Conservation (phyloP, 768 basidiomycete species). For the Leccinellum albellum region DNA sequence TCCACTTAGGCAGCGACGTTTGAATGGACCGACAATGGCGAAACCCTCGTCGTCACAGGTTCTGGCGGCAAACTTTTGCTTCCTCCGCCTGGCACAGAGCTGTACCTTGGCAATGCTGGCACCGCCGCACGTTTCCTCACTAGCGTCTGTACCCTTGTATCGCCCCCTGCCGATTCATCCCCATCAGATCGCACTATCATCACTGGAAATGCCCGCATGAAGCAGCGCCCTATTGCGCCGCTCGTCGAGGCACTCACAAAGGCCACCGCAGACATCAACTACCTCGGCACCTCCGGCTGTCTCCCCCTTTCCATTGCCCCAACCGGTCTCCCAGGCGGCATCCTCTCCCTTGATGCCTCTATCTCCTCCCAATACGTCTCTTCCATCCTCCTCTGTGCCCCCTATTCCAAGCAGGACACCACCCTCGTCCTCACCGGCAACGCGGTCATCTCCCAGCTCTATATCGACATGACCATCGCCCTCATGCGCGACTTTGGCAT, state of each 20-base stretch:
- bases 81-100: conserved; percentile 75
- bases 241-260: conserved; percentile 83
- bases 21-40: conserved; percentile 93
- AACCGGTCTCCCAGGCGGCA: conserved; percentile 76
- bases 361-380: conserved; percentile 99
- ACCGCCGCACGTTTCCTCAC: conserved; percentile 98
- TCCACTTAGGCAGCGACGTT: conserved; percentile 77
- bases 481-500: conserved; percentile 97
- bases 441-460: conserved; percentile 96
- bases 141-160: conserved; percentile 89
- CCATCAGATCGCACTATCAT: conserved; percentile 62
- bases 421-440: conserved; percentile 89
- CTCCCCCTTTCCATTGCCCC: conserved; percentile 86
- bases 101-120: conserved; percentile 96
- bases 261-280: conserved; percentile 78
- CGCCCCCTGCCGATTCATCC: conserved; percentile 35
- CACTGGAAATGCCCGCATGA: conserved; percentile 98
- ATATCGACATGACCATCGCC: conserved; percentile 99
- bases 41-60: conserved; percentile 89
- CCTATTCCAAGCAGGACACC: conserved; percentile 82
- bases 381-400: conserved; percentile 93
- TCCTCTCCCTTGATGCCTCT: conserved; percentile 84
- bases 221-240: conserved; percentile 95
- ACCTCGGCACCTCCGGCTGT: conserved; percentile 76
- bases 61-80: conserved; percentile 76